Evolutionary conservation across 139 green algal species (phyloP).

Genomic region (Edaphochlamys debaryana): DNA sequence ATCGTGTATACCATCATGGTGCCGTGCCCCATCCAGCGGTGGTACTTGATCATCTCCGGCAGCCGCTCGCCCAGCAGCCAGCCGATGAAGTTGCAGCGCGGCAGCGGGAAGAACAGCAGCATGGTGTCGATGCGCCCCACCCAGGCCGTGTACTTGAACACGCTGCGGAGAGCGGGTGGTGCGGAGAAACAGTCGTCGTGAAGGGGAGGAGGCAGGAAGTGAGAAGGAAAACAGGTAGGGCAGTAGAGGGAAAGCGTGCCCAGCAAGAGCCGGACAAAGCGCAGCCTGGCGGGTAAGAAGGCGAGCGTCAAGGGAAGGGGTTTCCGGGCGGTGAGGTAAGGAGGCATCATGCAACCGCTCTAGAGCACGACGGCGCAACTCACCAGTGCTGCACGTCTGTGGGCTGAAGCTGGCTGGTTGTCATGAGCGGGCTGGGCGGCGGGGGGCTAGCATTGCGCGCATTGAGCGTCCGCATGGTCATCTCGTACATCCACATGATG

Average conservation of each 20-base stretch:
- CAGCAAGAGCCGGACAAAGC: too few relatives aligned
- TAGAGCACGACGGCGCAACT: too few relatives aligned
- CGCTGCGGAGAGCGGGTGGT: background rate
- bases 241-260: too few relatives aligned
- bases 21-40: conserved; percentile 32
- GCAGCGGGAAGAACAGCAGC: conserved; percentile 31
- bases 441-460: background rate
- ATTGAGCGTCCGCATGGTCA: conserved; percentile 9
- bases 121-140: conserved; percentile 31
- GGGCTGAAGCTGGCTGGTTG: too few relatives aligned
- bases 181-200: too few relatives aligned
- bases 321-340: too few relatives aligned
- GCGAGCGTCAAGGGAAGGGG: too few relatives aligned
- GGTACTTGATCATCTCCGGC: conserved; percentile 4
- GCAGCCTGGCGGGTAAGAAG: too few relatives aligned
- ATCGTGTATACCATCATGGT: conserved; percentile 9
- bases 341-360: too few relatives aligned
- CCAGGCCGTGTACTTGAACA: conserved; percentile 30
- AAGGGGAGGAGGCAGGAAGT: too few relatives aligned
- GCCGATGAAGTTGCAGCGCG: conserved; percentile 38
- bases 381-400: too few relatives aligned
- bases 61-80: conserved; percentile 17
- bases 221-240: too few relatives aligned
- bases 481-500: conserved; percentile 36
- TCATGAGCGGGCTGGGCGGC: background rate